Evolutionary conservation across 371 early-diverging fungal genomes (phyloP).

Genomic region (Mortierella sp.): DNA sequence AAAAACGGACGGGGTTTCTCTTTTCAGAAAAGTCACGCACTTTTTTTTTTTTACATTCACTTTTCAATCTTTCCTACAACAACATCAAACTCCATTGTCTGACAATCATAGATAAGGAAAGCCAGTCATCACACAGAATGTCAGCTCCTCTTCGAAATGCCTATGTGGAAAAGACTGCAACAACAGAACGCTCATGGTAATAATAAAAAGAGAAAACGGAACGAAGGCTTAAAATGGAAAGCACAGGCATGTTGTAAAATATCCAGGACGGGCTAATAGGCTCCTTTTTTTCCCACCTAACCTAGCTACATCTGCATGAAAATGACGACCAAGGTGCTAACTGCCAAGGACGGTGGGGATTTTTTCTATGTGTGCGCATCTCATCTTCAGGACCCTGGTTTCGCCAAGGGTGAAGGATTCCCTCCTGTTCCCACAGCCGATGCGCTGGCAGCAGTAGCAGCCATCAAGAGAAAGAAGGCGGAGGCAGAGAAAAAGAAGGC

Average conservation of each 20-base stretch:
- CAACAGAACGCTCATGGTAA: conserved; percentile 68
- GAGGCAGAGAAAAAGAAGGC: conserved; percentile 51
- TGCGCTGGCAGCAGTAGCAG: conserved; percentile 52
- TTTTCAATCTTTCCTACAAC: not conserved
- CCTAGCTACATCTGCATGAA: conserved; percentile 67
- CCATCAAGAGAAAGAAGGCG: conserved; percentile 42
- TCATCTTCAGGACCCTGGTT: conserved; percentile 46
- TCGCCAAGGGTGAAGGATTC: conserved; percentile 51
- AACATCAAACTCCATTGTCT: no score
- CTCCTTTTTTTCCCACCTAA: not conserved
- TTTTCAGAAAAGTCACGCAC: not conserved
- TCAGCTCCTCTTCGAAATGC: conserved; percentile 60
- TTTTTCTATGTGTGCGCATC: conserved; percentile 68
- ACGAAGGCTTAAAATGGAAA: conserved; percentile 5
- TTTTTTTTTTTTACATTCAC: not conserved
- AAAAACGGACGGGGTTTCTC: not conserved
- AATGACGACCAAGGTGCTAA: conserved; percentile 66
- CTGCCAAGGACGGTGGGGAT: conserved; percentile 67
- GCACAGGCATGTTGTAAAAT: not conserved
- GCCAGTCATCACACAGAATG: not conserved
- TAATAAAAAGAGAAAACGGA: not conserved
- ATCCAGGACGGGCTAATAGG: not conserved
- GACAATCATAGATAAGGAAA: no score
- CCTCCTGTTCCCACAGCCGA: conserved; percentile 47
- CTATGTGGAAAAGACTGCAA: conserved; percentile 65